Conservation (phyloP, 108 stramenopile genomes). For the Nannochloropsis gaditana region DNA sequence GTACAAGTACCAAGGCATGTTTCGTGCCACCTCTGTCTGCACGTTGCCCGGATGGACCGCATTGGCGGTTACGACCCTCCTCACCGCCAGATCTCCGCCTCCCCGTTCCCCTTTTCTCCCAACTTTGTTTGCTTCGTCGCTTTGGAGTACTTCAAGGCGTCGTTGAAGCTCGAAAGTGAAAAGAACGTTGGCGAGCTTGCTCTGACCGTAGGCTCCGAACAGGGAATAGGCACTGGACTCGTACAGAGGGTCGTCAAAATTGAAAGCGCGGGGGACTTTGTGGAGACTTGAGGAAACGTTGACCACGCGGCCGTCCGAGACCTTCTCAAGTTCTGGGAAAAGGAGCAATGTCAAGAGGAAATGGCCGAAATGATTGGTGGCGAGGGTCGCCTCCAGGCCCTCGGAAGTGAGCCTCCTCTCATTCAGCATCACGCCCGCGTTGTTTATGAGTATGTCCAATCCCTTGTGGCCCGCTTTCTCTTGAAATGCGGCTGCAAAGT, state of each 20-base stretch:
- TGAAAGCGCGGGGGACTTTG: background rate
- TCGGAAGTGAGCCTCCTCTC: constrained; percentile 30
- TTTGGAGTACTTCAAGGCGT: background rate
- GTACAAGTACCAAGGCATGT: constrained; percentile 22
- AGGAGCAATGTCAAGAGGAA: constrained; percentile 45
- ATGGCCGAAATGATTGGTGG: constrained; percentile 49
- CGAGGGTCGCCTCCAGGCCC: constrained; percentile 46
- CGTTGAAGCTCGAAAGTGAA: constrained; percentile 21
- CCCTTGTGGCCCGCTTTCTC: constrained; percentile 24
- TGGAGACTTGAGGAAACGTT: constrained; percentile 28
- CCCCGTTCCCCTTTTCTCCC: background rate
- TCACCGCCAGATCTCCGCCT: background rate
- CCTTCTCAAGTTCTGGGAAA: constrained; percentile 25
- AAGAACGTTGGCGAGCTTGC: constrained; percentile 51
- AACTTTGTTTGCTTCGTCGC: background rate
- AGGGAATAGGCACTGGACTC: constrained; percentile 24
- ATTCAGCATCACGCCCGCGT: constrained; percentile 54
- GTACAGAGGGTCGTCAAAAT: constrained; percentile 24
- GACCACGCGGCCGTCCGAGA: constrained; percentile 37
- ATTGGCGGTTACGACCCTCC: background rate
- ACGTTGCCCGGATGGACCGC: constrained; percentile 52
- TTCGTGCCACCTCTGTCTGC: constrained; percentile 49
- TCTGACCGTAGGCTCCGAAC: constrained; percentile 41
- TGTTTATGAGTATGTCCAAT: constrained; percentile 49
- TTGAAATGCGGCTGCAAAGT: constrained; percentile 43